Conservation (phyloP, 805 yeast genomes). For the Saccharomycopsis lassenensis region DNA sequence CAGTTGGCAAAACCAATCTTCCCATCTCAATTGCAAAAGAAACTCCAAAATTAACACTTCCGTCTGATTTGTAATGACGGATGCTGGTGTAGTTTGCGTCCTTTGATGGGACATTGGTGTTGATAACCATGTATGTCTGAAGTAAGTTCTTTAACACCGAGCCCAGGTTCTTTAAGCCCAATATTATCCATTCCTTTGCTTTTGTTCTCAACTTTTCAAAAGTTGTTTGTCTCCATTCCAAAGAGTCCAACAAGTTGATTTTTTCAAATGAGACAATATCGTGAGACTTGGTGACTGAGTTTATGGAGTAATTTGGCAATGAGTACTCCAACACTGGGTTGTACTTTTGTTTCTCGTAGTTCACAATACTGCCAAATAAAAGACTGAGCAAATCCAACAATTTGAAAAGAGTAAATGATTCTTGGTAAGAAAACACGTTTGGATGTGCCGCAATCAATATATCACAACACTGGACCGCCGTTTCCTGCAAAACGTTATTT, state of each 20-base stretch:
- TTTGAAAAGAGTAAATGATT: slow-evolving; percentile 49
- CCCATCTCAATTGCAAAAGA: slow-evolving; percentile 89
- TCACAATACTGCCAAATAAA: slow-evolving; percentile 68
- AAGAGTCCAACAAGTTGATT: slow-evolving; percentile 60
- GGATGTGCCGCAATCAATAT: slow-evolving; percentile 57
- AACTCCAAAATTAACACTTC: slow-evolving; percentile 59
- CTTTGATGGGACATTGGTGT: slow-evolving; percentile 15
- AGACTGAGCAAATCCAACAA: slow-evolving; percentile 71
- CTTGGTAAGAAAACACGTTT: slow-evolving; percentile 64
- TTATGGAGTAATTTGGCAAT: slow-evolving; percentile 21
- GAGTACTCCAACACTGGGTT: slow-evolving; percentile 67
- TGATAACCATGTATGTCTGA: slow-evolving; percentile 58
- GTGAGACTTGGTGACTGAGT: slow-evolving; percentile 8
- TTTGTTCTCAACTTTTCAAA: slow-evolving; percentile 45
- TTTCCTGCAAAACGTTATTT: slow-evolving; percentile 58
- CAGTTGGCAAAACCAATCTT: slow-evolving; percentile 54
- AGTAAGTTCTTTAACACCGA: slow-evolving; percentile 71
- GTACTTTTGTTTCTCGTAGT: slow-evolving; percentile 74
- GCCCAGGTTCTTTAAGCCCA: slow-evolving; percentile 45
- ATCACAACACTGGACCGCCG: slow-evolving; percentile 72
- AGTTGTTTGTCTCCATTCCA: slow-evolving; percentile 63
- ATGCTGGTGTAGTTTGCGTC: slow-evolving; percentile 1
- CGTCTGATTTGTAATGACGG: slow-evolving; percentile 27
- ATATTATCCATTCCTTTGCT: slow-evolving; percentile 58
- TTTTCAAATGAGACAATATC: slow-evolving; percentile 25